Base-by-base conservation (phyloP, 2,329 filamentous ascomycete species). In the Xylariaceae sp. region DNA sequence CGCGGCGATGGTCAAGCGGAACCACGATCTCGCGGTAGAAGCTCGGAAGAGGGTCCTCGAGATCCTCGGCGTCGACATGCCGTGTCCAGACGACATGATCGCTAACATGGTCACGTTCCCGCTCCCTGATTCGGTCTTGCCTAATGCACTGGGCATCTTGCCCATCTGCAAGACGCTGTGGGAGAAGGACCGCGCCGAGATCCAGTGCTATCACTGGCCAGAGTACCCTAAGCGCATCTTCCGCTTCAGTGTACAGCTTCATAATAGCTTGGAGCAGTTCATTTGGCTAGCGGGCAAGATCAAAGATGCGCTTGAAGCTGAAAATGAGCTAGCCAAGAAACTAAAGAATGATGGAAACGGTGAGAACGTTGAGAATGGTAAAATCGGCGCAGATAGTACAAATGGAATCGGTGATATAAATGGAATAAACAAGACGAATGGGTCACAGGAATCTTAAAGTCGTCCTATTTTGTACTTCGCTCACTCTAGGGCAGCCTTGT, bases 71-170 rank as follows among this genome's bases (percentile, higher is more conserved):
- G 47, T 51, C 15, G 18, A 26, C 10, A 24, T 50, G 1, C 52
- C 52, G 37, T 55, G 47, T n/a, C 46, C 52, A 11, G 52, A 55
- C 15, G 35, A 9, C 41, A 45, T 55, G 52, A 51, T 55, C 13
- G 47, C 32, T 18, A 24, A 32, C 16, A 55, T 51, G 52, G 52
- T 36, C 27, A 55, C 52, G 7, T 33, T 55, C n/a, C 52, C 52
- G 8, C 35, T 55, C 5, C 52, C 52, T 1, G 46, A 55, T n/a
- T 55, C 52, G 11, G 30, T 35, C 6, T 27, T 20, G n/a, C 46
- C 52, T 3, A 45, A 55, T 6, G 23, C 29, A 10, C 44, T 40
- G 23, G 51, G 52, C 6, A 55, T 55, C 30, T 16, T 55, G 9
- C 52, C 52, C 6, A 55, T 55, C 10, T 35, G 40, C 20, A 30